phyloP scores from a whole-genome alignment of 352 stramenopile species.

The Phytophthora macrochlamydospora region DNA sequence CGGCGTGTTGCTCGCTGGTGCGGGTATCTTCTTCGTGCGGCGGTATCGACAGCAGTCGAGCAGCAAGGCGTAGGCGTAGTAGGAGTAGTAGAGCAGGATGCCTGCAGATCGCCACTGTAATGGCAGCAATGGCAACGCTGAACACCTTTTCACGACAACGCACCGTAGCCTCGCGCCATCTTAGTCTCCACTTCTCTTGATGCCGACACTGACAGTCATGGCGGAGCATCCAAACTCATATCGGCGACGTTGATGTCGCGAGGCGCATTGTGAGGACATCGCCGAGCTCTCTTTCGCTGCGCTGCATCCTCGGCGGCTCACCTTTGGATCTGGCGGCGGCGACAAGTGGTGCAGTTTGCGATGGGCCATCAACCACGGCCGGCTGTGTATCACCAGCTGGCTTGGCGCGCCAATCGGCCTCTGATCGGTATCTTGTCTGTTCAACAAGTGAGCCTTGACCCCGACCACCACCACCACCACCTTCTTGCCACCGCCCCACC shows the following conservation, averaged over 20 bases:
- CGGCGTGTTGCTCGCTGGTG: slow-evolving; percentile 35
- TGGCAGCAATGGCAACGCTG: too few relatives aligned
- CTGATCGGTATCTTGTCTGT: too few relatives aligned
- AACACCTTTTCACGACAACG: slow-evolving; percentile 2
- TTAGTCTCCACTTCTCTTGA: not conserved
- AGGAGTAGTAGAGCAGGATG: slow-evolving; percentile 5
- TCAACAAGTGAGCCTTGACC: too few relatives aligned
- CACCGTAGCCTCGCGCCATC: not conserved
- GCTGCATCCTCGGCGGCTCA: not conserved
- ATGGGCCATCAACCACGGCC: not conserved
- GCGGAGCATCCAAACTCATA: not conserved
- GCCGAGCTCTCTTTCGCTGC: not conserved
- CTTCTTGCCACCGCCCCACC: too few relatives aligned
- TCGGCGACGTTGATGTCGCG: not conserved
- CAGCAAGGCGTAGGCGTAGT: slow-evolving; percentile 15
- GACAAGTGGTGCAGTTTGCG: not conserved
- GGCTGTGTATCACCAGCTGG: not conserved
- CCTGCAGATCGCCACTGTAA: too few relatives aligned
- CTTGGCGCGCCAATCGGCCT: not conserved
- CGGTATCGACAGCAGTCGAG: slow-evolving; percentile 34
- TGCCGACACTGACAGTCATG: not conserved
- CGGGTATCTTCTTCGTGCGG: slow-evolving; percentile 44
- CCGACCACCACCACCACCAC: too few relatives aligned
- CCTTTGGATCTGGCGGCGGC: too few relatives aligned
- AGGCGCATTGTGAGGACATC: not conserved